Evolutionary conservation across 106 monocot species (phyloP), one percentile per base, ranked within the genome.

Genomic region (Phalaenopsis equestris): DNA sequence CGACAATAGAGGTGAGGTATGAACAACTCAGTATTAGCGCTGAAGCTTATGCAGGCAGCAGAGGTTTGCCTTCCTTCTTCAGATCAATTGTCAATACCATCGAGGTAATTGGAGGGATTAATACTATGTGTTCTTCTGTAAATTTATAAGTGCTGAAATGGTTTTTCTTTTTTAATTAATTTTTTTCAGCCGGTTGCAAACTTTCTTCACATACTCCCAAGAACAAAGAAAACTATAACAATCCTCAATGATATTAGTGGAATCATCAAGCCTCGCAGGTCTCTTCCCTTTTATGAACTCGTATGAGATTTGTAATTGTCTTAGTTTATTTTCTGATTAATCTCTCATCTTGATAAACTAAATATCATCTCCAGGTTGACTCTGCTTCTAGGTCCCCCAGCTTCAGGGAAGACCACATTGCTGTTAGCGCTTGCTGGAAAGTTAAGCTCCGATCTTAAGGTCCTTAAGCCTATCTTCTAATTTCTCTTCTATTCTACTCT

Each of bases 1-100:
- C 93, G 5, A 91, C 93, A 12, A 89, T 93, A 24, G 93, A 93
- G 82, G 93, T 93, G 76, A 81, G 93, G 14, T 91, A 70, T 55
- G 87, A 93, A 89, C 42, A 89, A 19, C 77, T 93, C 19, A 87
- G 42, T 49, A 78, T 91, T 24, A 72, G 79, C 38, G 93, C 89
- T 21, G 85, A 89, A 67, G 83, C 82, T 48, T 77, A 87, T 78
- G 84, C 87, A 0, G 93, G 93, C 21, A 80, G 76, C 48, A 85
- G 93, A 82, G 92, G 81, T 45, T 83, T 91, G 47, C 94, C 94
- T 10, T 90, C 94, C 5, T 65, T 87, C 46, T 79, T 86, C 38
- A 94, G 90, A 48, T 91, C 82, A 42, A 5, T 75, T 45, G 68
- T 80, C 18, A 95, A 95, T 67, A 52, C 56, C 21, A 56, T 95